Base-by-base conservation (phyloP, 2,329 filamentous ascomycete species). In the Clarireedia sp. region DNA sequence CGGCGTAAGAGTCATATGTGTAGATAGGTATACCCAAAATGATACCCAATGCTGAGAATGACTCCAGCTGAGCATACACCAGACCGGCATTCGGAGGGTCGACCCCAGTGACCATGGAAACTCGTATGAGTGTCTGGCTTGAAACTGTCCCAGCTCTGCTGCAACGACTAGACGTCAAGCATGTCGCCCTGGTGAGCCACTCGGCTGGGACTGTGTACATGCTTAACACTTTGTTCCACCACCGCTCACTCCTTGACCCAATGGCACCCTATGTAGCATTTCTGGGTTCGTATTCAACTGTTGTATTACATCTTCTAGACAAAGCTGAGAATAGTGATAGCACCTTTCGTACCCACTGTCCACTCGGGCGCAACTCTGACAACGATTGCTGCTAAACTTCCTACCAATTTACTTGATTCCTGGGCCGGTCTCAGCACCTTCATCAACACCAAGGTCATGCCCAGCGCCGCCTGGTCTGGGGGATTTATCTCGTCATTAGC, bases 61-160 rank as follows among this genome's bases (percentile, higher is more conserved):
- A 14, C 10, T 43, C 40, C 4, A 44, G 21, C 36, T 23, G 23
- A 26, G 19, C 3, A 19, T 17, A 19, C 38, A 19, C 52, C 33
- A 74, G 74, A 59, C 72, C 73, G 14, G 72, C 69, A n/a, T 69
- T 75, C 55, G 75, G 75, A 19, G 71, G 67, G 37, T 74, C 74
- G 12, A 73, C 72, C 0, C 60, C 66, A 2, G 73, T 75, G 0
- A 57, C 65, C 0, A 57, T 75, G 5, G 48, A 64, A 9, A 48
- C 68, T 14, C 67, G 75, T 3, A 63, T 76, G 16, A 44, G 63
- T 5, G 62, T 67, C 19, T 77, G 71, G 69, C 63, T 74, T 23
- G 73, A 76, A 58, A 68, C 69, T 1, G 63, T 76, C 1, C 72
- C 74, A 36, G 59, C 57, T 4, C 62, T 77, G 0, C 63, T 77